Evolutionary conservation across 331 rosid species (phyloP).

Genomic region (Quercus tomentella): DNA sequence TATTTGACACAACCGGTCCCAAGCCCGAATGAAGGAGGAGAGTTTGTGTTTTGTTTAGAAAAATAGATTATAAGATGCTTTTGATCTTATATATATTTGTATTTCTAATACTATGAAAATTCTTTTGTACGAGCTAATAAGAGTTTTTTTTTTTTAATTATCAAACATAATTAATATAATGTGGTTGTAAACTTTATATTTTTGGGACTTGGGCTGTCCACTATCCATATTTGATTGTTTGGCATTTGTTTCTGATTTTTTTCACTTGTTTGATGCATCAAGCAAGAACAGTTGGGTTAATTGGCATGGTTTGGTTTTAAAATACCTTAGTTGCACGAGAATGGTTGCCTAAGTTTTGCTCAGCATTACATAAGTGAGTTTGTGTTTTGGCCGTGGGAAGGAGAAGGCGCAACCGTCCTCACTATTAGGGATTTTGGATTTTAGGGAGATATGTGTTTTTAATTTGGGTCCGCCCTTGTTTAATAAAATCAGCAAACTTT

Average conservation of each 20-base stretch:
- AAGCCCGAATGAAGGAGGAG: constrained; percentile 39
- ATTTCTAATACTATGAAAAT: background rate
- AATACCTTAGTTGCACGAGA: background rate
- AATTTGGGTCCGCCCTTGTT: too few species aligned
- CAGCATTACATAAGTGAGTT: too few species aligned
- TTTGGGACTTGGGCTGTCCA: background rate
- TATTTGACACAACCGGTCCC: constrained; percentile 27
- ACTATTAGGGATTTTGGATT: too few species aligned
- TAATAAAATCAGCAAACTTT: too few species aligned
- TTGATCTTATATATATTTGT: background rate
- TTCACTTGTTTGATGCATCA: background rate
- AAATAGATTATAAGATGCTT: background rate
- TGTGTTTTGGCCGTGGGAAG: too few species aligned
- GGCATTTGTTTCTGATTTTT: background rate
- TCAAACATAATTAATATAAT: background rate
- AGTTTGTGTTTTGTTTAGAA: background rate
- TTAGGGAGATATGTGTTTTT: too few species aligned
- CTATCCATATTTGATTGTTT: background rate
- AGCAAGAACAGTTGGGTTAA: background rate
- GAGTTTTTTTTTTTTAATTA: background rate
- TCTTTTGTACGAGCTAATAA: too few species aligned
- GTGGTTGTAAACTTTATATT: background rate
- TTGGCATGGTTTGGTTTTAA: background rate
- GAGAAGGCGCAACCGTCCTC: too few species aligned
- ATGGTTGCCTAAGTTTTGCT: background rate